Evolutionary conservation across 2,329 filamentous ascomycete species (phyloP), one percentile per base, ranked within the genome.

Genomic region (Plenodomus tracheiphilus): DNA sequence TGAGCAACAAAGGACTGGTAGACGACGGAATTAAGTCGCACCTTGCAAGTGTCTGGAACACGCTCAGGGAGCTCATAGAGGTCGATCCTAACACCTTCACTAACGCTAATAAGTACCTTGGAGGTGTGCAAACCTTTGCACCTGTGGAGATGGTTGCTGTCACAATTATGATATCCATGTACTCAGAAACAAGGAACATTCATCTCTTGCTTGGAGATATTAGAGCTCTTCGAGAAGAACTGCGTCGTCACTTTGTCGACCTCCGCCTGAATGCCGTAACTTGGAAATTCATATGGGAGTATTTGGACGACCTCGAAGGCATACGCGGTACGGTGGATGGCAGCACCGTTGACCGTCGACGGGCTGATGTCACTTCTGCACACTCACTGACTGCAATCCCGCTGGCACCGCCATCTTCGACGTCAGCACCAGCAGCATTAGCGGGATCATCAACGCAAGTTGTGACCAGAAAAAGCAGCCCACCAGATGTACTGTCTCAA

Each of bases 81-180:
- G 25, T 55, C 10, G 60, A 71, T 41, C 44, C 64, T 2, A 43
- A 65, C 25, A 56, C 53, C 0, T 74, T 74, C 47, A 64, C 57
- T 1, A 67, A 72, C 19, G 58, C 54, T 15, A 56, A 62, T 28
- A 60, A 57, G 13, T 54, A 55, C 17, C 39, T 71, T 2, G 47
- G 43, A 9, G 56, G 60, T 22, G 64, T 66, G 5, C 64, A 69
- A 41, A 70, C 64, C 0, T 74, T 73, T 43, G 62, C 70, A 4
- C 70, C 70, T n/a, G 41, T 74, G 2, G 71, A 74, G 37, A 59
- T 74, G 52, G 56, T 73, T 2, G 67, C 62, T 10, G 61, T 70
- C 3, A 49, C 65, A 2, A 62, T 68, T 6, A 47, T 74, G 4
- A 69, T 73, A 16, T 72, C 67, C 1, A 56, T 60, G 41, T 61